A percentile compares a stretch with the other conserved stretches of the same genome.
Evolutionary conservation across 2,329 filamentous ascomycete species (phyloP).

Genomic region (Raffaelea arxii): DNA sequence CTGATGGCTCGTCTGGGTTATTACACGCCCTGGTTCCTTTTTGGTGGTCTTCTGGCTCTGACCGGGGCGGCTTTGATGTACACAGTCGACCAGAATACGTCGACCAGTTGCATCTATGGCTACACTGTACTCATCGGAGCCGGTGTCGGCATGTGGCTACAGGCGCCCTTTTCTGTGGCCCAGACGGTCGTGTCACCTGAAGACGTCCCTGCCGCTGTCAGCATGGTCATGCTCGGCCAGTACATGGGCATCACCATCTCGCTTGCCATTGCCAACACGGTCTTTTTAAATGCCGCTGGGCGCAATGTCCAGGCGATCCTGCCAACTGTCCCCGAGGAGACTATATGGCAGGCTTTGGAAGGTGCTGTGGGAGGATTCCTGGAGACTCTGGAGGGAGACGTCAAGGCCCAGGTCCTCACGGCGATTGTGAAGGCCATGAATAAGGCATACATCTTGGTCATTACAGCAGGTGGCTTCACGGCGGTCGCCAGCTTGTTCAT

Average conservation of each 20-base stretch:
- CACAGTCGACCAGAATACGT: slow-evolving; percentile 14
- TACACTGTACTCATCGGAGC: slow-evolving; percentile 26
- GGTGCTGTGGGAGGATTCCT: neutral
- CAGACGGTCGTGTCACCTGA: slow-evolving; percentile 20
- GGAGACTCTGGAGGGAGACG: neutral
- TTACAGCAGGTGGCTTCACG: neutral
- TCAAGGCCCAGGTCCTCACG: neutral
- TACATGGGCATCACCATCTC: slow-evolving; percentile 22
- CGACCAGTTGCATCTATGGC: slow-evolving; percentile 17
- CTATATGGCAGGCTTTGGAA: neutral
- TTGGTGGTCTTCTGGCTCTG: slow-evolving; percentile 21
- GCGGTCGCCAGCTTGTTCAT: neutral
- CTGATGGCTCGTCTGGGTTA: slow-evolving; percentile 17
- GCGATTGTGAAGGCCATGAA: neutral
- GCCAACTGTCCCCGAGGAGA: neutral
- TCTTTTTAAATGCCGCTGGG: slow-evolving; percentile 22
- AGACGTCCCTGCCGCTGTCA: slow-evolving; percentile 20
- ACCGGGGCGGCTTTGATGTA: slow-evolving; percentile 18
- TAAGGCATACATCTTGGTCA: slow-evolving; percentile 1
- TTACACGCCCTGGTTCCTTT: slow-evolving; percentile 26
- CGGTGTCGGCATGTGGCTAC: slow-evolving; percentile 23
- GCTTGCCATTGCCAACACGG: slow-evolving; percentile 22
- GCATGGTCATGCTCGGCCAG: slow-evolving; percentile 25
- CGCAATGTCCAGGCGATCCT: neutral
- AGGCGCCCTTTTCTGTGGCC: slow-evolving; percentile 25